Evolutionary conservation across 202 grass and related monocot species (phyloP).

Genomic region (Carex arenaria): DNA sequence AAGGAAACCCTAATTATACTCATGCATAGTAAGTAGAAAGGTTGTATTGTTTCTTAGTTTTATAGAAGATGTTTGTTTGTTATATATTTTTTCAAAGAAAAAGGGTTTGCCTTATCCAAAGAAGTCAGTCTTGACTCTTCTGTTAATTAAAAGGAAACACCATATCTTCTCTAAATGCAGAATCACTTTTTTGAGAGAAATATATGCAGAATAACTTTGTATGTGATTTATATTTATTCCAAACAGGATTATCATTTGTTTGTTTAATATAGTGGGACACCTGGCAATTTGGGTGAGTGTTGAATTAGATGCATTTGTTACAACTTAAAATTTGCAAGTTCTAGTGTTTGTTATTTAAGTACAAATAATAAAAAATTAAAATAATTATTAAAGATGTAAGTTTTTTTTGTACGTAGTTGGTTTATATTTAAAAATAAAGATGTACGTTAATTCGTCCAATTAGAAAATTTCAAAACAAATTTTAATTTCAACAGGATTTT

Average conservation of each 20-base stretch:
- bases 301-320: too few species aligned
- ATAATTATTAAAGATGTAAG: background rate
- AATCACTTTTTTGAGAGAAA: background rate
- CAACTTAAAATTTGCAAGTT: background rate
- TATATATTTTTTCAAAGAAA: too few species aligned
- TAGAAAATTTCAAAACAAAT: too few species aligned
- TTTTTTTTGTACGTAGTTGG: too few species aligned
- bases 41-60: background rate
- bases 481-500: too few species aligned
- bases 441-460: too few species aligned
- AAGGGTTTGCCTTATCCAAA: too few species aligned
- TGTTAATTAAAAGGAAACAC: background rate
- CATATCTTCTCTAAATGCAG: background rate
- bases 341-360: too few species aligned
- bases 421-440: too few species aligned
- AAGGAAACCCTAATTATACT: too few species aligned
- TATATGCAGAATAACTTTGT: background rate
- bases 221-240: background rate
- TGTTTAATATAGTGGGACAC: background rate
- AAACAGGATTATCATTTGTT: background rate
- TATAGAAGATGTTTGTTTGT: background rate
- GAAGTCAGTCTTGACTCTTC: background rate
- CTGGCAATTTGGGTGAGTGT: background rate
- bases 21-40: too few species aligned
- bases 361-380: background rate